Evolutionary conservation across 768 basidiomycete genomes (phyloP), one percentile per base, ranked within the genome.

Genomic region (Hydnomerulius pinastri): DNA sequence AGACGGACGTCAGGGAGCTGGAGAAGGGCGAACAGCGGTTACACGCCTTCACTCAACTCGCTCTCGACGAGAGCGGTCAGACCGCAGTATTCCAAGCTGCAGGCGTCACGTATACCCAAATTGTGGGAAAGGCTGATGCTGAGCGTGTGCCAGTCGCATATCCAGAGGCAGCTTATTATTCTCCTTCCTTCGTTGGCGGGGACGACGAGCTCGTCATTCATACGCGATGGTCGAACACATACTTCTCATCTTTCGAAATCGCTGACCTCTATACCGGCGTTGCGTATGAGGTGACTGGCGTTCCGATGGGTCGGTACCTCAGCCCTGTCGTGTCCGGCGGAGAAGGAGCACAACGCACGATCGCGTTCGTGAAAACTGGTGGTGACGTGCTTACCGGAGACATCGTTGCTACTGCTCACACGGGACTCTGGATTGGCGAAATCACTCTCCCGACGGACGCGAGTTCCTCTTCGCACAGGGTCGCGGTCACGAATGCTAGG

Each of bases 81-180:
- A 74, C 64, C 25, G 82, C 77, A 1, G 77, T 82, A 18, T 89
- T 88, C 67, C 79, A 87, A 66, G 87, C 79, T n/a, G 83, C 82
- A 7, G 86, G 86, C 1, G 54, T 61, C 42, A 67, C 63, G 15
- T 67, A 67, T 20, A 37, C 56, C 42, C 65, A 67, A 38, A 40
- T 10, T 13, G n/a, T 63, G 43, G 58, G 48, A 5, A 54, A 63
- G 3, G 62, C 70, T 4, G 54, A 43, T 6, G 70, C 72, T 29
- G 72, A 80, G 7, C 59, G 57, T 3, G 65, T 75, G 10, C 85
- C 86, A 7, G 73, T 77, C n/a, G 64, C 78, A 4, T 63, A 82
- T 44, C 49, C 73, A 10, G 63, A 66, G 6, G 73, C 70, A 27
- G 70, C 82, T 2, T 88, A 90, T 58, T 86, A 85, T 53, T 85